Evolutionary conservation across 2,329 filamentous ascomycete genomes (phyloP), one percentile per base, ranked within the genome.

Genomic region (Fusarium penzigii): DNA sequence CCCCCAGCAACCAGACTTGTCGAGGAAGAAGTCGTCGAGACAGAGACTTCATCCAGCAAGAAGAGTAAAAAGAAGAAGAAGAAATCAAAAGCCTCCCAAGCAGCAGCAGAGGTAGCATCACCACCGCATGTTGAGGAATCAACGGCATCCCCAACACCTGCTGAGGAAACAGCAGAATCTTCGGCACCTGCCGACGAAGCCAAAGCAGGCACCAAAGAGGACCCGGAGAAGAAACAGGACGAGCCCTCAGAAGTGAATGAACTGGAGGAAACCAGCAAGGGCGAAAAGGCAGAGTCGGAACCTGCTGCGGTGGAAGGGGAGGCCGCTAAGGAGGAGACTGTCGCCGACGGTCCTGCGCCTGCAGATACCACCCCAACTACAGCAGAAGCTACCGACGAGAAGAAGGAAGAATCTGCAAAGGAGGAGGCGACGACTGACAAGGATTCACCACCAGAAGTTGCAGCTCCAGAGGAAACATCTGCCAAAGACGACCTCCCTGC

Each of bases 41-140:
- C 25, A 25, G 20, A 25, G 32, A 17, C 57, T 42, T 44, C 60
- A 25, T 48, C 61, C 39, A 25, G 42, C 34, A 60, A 55, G 50
- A 57, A 57, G 44, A 57, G 51, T 40, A 51, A 10, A n/a, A 66
- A 66, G 55, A 67, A 64, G 60, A 61, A 61, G 46, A 53, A 52
- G 29, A 44, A 57, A 9, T 42, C 49, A 46, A 55, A 53, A 40
- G 7, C 20, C 20, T 25, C 20, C 20, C 20, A 25, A 25, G 20
- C 20, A 25, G 20, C 20, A 25, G 20, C 20, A 25, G 20, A 25
- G 20, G 20, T 4, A 25, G 20, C 20, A 25, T 25, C 20, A 25
- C 20, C 20, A 25, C 4, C 20, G 20, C 20, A 4, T 25, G 20
- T 25, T 25, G 20, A 25, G 20, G 20, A 25, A 25, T 7, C 20